phyloP scores from a whole-genome alignment of 2,329 filamentous ascomycete species.

The Alternaria panax region DNA sequence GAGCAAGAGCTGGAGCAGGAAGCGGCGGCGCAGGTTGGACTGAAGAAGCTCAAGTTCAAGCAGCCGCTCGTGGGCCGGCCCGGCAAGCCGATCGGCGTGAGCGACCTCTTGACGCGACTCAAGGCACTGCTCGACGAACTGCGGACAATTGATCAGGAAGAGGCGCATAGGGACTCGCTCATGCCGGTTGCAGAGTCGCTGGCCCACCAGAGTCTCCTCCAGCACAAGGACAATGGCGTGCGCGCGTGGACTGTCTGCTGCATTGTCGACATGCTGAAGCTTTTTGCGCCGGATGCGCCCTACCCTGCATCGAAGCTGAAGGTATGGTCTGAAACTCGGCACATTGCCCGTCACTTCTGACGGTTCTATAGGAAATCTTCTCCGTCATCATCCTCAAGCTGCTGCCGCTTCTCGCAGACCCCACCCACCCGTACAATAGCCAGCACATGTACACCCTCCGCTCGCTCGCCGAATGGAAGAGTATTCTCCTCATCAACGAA shows the following conservation, averaged over 20 bases:
- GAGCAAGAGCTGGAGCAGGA: slow-evolving; percentile 35
- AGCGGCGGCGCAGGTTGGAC: slow-evolving; percentile 58
- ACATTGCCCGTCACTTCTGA: slow-evolving; percentile 11
- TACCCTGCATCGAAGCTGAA: slow-evolving; percentile 91
- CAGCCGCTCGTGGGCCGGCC: slow-evolving; percentile 90
- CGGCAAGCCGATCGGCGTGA: slow-evolving; percentile 85
- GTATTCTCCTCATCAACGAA: slow-evolving; percentile 89
- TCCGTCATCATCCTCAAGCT: slow-evolving; percentile 83
- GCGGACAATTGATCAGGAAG: slow-evolving; percentile 84
- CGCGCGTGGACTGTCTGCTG: slow-evolving; percentile 88
- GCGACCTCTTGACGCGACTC: slow-evolving; percentile 81
- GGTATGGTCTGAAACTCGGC: slow-evolving; percentile 58
- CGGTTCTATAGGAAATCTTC: slow-evolving; percentile 80
- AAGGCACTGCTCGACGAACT: slow-evolving; percentile 84
- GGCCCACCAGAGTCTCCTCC: slow-evolving; percentile 79
- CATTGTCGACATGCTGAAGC: slow-evolving; percentile 87
- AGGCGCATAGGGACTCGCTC: slow-evolving; percentile 82
- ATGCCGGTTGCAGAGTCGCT: slow-evolving; percentile 84
- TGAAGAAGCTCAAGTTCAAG: slow-evolving; percentile 72
- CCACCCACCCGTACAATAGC: slow-evolving; percentile 86
- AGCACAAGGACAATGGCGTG: slow-evolving; percentile 93
- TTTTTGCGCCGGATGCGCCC: slow-evolving; percentile 94
- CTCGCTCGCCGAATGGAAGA: slow-evolving; percentile 91
- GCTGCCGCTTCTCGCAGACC: slow-evolving; percentile 83
- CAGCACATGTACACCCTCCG: slow-evolving; percentile 92